Evolutionary conservation across 331 rosid genomes (phyloP), one percentile per base, ranked within the genome.

Genomic region (Telfairia occidentalis): DNA sequence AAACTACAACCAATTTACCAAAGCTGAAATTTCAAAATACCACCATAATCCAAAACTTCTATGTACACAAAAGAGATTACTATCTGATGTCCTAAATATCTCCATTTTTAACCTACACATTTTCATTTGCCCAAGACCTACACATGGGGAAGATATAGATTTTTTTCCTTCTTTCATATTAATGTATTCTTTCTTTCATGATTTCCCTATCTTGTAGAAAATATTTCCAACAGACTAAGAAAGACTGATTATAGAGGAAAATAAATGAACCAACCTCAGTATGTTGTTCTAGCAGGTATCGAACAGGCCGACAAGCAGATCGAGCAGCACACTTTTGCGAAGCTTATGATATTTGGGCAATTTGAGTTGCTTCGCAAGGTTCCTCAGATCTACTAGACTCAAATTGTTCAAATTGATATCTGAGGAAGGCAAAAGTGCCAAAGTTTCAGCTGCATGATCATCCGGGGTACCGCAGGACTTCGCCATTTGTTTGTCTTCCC

Each of bases 251-350:
- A 70, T 45, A 42, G 38, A 24, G 21, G 0, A 24, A 43, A 45
- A 45, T 15, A 43, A 43, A 67, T 15, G 15, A 2, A 69, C 55
- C 37, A 69, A 69, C 57, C 74, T 69, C 21, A 7, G 2, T 42
- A 24, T 43, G 35, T 45, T 29, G n/a, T 69, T 69, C 38, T 45
- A 69, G 24, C 16, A 43, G 57, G 38, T 43, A 21, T 45, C 19
- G 45, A 18, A 6, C 18, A 6, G 8, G 42, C 42, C n/a, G 2
- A 30, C 69, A 57, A 88, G 43, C 53, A 5, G 48, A 24, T 74
- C 82, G 73, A 86, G 5, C 85, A 89, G 82, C 18, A 3, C 81
- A 32, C 0, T 42, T 74, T 86, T 89, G 15, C 40, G 0, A 52
- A 84, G 81, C 66, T 84, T 85, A 60, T 23, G 45, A 74, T 21